Base-by-base conservation (phyloP, 169 alveolate species). In the Plasmodium gaboni region DNA sequence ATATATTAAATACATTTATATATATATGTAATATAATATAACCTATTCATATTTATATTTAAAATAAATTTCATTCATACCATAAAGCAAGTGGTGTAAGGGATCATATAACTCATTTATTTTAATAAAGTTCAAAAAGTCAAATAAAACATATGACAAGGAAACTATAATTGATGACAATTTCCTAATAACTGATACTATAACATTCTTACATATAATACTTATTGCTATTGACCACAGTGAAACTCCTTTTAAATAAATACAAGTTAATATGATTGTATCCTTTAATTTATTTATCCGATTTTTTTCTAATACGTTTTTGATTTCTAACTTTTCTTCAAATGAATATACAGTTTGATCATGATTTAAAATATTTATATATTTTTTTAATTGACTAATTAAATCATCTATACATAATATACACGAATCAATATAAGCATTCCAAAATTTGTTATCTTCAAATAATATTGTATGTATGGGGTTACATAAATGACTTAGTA, bases 51-150 rank as follows among this genome's bases (percentile, higher is more conserved):
- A 15, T 24, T 9, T 13, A 38, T 26, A 72, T 15, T 2, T 53
- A 74, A 74, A 60, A 60, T 19, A 2, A 74, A 12, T 42, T 63
- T 65, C 13, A 68, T 28, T 32, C 0, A 48, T 76, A 76, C 89
- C 89, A 65, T 76, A 76, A 22, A 76, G 76, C 24, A 76, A 63
- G 70, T 76, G 89, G 61, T 76, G 89, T 57, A 76, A 32, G 26
- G 89, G 89, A 70, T 76, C 89, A 76, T 76, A 76, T 64, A 76
- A 65, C 53, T 76, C 89, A 63, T 76, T 76, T 76, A 76, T 76
- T 76, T 76, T 76, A 68, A 76, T 76, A 59, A 76, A 76, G 50
- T 76, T 76, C 65, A 76, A 76, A 64, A 76, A 76, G 44, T 76
- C 89, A 76, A 76, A 76, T 76, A 76, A 76, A 63, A 76, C 89